These are phyloP conservation scores for Polygonum aviculare DNA, from an alignment of 148 eudicot genomes.

Conservation along the genomic window DNA sequence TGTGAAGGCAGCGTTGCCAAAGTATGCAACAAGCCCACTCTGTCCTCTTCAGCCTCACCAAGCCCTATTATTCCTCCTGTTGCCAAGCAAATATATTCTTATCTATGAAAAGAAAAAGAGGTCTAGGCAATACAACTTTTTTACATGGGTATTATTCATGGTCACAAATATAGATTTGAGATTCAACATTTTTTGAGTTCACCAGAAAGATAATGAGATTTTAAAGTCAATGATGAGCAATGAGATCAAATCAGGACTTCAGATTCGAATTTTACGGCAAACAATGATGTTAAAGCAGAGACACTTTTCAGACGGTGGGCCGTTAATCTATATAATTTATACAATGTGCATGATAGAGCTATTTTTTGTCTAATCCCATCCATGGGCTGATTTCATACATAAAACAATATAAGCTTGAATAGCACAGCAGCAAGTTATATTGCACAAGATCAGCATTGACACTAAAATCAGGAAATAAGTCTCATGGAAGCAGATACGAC, in stretches of 20 bases:
- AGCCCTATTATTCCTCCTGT: constrained; percentile 98
- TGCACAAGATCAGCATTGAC: neutral
- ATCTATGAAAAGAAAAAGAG: neutral
- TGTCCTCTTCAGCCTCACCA: constrained; percentile 91
- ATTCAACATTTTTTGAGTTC: neutral
- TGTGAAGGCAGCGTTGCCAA: constrained; percentile 90
- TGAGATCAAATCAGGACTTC: neutral
- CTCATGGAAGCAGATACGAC: neutral
- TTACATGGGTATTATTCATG: neutral
- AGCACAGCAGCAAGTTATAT: neutral
- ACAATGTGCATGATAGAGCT: neutral
- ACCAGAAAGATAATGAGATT: neutral
- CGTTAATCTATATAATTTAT: neutral
- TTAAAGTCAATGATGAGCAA: neutral
- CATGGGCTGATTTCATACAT: neutral
- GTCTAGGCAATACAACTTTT: neutral
- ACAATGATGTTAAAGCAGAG: neutral
- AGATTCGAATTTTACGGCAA: neutral
- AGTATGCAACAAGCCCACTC: constrained; percentile 92
- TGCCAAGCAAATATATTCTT: constrained; percentile 11
- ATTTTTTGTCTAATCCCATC: neutral
- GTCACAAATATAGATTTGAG: neutral
- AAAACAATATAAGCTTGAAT: neutral
- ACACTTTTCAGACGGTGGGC: neutral
- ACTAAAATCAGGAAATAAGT: neutral